Evolutionary conservation across 345 rosid genomes (phyloP).

Genomic region (Euphorbia peplus): DNA sequence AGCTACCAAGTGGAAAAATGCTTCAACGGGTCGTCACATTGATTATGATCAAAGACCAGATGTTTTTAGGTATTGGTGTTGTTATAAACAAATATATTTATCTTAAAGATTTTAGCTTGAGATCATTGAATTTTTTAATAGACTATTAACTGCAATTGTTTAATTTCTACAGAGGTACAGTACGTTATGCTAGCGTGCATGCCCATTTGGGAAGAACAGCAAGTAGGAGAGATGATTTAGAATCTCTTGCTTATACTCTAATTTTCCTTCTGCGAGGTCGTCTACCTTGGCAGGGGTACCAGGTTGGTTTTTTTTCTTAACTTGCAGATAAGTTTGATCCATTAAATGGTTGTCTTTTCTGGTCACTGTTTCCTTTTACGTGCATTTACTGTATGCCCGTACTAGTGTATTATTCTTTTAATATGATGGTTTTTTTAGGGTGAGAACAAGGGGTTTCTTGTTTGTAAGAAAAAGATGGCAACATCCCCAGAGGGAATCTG

Average conservation of each 20-base stretch:
- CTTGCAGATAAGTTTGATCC: not conserved
- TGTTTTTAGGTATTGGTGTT: constrained; percentile 61
- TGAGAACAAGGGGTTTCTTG: constrained; percentile 92
- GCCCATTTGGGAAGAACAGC: constrained; percentile 95
- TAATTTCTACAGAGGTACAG: constrained; percentile 63
- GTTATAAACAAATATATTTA: not conserved
- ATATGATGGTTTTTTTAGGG: constrained; percentile 48
- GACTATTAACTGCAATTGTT: not conserved
- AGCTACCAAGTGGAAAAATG: constrained; percentile 94
- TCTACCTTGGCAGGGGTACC: constrained; percentile 97
- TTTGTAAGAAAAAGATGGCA: constrained; percentile 92
- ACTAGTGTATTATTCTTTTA: constrained; percentile 4
- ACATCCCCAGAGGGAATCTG: constrained; percentile 86
- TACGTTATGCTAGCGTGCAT: constrained; percentile 94
- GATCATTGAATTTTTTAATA: not conserved
- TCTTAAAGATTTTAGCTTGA: not conserved
- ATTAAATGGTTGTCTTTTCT: not conserved
- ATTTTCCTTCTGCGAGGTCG: constrained; percentile 89
- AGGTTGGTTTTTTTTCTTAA: constrained; percentile 38
- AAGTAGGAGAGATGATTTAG: constrained; percentile 92
- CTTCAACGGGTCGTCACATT: constrained; percentile 75
- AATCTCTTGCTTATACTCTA: constrained; percentile 91
- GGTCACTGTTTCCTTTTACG: not conserved
- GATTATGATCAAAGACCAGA: constrained; percentile 97
- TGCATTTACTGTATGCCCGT: not conserved